Conservation (phyloP, 116 monocot genomes). For the Iris pallida region DNA sequence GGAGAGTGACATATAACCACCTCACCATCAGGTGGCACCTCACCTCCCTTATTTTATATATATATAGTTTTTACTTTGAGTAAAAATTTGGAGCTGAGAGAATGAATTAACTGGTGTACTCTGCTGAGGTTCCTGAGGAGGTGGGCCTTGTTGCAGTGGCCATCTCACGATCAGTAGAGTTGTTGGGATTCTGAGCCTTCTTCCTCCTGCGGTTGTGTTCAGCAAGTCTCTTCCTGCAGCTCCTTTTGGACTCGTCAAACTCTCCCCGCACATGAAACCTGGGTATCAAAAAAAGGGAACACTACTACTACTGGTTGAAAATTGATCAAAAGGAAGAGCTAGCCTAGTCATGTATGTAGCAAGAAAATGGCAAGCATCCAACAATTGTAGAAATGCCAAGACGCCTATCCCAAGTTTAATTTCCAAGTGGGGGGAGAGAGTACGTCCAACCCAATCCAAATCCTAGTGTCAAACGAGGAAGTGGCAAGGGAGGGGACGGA, state of each 20-base stretch:
- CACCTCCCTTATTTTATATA: too few relatives aligned
- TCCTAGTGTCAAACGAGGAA: slow-evolving; percentile 10
- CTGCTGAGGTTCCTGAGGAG: not conserved
- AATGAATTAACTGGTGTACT: not conserved
- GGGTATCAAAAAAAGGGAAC: too few relatives aligned
- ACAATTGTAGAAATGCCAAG: not conserved
- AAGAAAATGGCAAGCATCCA: not conserved
- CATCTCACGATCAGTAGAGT: not conserved
- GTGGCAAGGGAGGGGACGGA: not conserved
- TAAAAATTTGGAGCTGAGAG: not conserved
- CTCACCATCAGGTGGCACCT: not conserved
- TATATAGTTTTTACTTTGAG: not conserved
- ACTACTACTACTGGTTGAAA: too few relatives aligned
- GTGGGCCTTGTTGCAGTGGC: slow-evolving; percentile 2
- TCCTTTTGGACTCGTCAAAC: slow-evolving; percentile 18
- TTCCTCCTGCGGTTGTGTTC: slow-evolving; percentile 27
- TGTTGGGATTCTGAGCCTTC: slow-evolving; percentile 10
- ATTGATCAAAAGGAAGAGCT: too few relatives aligned
- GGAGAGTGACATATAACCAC: not conserved
- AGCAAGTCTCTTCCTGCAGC: slow-evolving; percentile 20
- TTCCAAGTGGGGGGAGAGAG: too few relatives aligned
- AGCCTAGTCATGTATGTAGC: not conserved
- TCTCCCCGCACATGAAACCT: slow-evolving; percentile 20
- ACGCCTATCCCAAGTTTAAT: not conserved
- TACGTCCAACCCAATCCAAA: too few relatives aligned